These are phyloP conservation scores for Fusarium oligoseptatum DNA, from an alignment of 2,329 filamentous ascomycete genomes.

Conservation along the genomic window DNA sequence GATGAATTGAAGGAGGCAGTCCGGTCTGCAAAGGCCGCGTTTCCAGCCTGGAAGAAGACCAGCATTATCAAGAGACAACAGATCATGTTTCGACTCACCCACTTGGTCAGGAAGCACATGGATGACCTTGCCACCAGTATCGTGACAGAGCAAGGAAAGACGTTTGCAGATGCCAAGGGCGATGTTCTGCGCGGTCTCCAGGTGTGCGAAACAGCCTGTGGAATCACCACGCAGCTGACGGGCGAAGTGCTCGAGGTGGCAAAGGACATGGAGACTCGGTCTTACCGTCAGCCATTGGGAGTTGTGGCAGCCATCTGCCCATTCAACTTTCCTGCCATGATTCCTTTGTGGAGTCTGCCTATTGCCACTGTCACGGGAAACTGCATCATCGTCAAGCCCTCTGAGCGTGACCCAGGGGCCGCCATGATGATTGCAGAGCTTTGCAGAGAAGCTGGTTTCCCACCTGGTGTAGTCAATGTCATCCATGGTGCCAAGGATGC, in stretches of 20 bases:
- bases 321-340: slow-evolving; percentile 90
- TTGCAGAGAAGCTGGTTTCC: slow-evolving; percentile 80
- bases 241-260: slow-evolving; percentile 83
- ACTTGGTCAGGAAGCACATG: slow-evolving; percentile 82
- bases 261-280: slow-evolving; percentile 88
- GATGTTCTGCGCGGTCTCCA: slow-evolving; percentile 82
- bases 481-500: slow-evolving; percentile 81
- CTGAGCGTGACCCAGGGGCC: slow-evolving; percentile 82
- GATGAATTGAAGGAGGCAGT: slow-evolving; percentile 77
- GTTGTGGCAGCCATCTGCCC: slow-evolving; percentile 84
- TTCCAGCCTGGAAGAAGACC: slow-evolving; percentile 75
- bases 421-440: slow-evolving; percentile 85
- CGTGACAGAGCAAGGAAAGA: slow-evolving; percentile 84
- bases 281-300: slow-evolving; percentile 79
- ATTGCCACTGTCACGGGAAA: slow-evolving; percentile 84
- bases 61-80: slow-evolving; percentile 78
- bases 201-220: slow-evolving; percentile 82
- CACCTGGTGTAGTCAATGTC: slow-evolving; percentile 80
- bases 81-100: slow-evolving; percentile 83
- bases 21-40: slow-evolving; percentile 77
- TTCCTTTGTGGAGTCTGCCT: slow-evolving; percentile 84
- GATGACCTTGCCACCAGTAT: slow-evolving; percentile 82
- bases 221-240: slow-evolving; percentile 78
- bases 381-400: slow-evolving; percentile 83
- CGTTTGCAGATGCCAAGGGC: slow-evolving; percentile 79